Evolutionary conservation across 306 rosid genomes (phyloP).

Genomic region (Rubus parviflorus): DNA sequence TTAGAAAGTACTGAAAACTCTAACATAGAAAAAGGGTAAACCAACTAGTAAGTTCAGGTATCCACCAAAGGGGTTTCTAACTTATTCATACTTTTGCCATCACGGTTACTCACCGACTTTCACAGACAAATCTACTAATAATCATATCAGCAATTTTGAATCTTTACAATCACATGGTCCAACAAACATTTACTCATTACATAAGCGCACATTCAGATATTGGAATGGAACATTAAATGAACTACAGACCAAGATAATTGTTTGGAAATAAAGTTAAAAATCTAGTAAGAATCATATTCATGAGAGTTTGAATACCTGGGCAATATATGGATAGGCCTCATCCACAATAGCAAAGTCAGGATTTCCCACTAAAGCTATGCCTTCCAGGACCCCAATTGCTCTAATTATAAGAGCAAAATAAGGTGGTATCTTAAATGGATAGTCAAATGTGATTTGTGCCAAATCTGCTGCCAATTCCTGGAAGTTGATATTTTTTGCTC

Average conservation of each 20-base stretch:
- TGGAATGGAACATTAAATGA: neutral
- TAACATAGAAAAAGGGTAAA: neutral
- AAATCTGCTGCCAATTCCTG: constrained; percentile 97
- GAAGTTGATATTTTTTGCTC: constrained; percentile 96
- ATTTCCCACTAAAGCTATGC: constrained; percentile 96
- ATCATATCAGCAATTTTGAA: no score
- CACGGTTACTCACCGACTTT: neutral
- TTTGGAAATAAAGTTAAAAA: constrained; percentile 10
- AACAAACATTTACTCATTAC: neutral
- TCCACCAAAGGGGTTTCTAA: neutral
- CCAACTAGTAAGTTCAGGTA: neutral
- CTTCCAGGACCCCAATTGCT: constrained; percentile 96
- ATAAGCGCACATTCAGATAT: neutral
- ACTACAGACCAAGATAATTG: neutral
- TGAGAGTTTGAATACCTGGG: constrained; percentile 60
- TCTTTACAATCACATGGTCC: neutral
- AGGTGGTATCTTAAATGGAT: constrained; percentile 98
- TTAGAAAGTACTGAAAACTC: neutral
- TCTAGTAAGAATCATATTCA: neutral
- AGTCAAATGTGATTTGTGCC: constrained; percentile 97
- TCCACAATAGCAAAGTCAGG: constrained; percentile 96
- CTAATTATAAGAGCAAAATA: constrained; percentile 98
- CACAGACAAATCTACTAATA: no score
- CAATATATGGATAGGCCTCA: constrained; percentile 98
- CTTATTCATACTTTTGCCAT: neutral